These are phyloP conservation scores for Starmerella lactis-condensi DNA, from an alignment of 805 yeast genomes.

Conservation along the genomic window DNA sequence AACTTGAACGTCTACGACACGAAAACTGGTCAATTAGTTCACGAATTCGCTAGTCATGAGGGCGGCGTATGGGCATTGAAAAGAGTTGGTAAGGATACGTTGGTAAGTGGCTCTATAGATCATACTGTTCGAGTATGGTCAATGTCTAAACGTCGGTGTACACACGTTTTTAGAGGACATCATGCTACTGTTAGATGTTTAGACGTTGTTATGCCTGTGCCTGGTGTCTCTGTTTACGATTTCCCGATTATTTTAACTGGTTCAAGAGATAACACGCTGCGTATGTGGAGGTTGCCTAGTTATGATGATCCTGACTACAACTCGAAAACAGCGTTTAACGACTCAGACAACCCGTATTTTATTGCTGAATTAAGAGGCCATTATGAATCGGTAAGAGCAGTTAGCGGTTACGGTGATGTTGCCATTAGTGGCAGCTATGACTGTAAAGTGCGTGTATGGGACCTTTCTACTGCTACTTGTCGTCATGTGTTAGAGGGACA, in stretches of 20 bases:
- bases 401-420: slow-evolving; percentile 67
- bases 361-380: slow-evolving; percentile 58
- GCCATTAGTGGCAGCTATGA: slow-evolving; percentile 85
- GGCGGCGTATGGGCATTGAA: slow-evolving; percentile 99
- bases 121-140: slow-evolving; percentile 91
- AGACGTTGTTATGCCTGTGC: slow-evolving; percentile 55
- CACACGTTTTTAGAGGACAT: slow-evolving; percentile 82
- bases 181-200: slow-evolving; percentile 84
- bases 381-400: slow-evolving; percentile 64
- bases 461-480: slow-evolving; percentile 54
- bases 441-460: slow-evolving; percentile 83
- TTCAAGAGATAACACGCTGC: slow-evolving; percentile 66
- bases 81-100: slow-evolving; percentile 47
- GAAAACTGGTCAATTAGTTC: slow-evolving; percentile 42
- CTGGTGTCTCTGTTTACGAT: slow-evolving; percentile 34
- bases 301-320: slow-evolving; percentile 21
- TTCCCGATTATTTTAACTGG: slow-evolving; percentile 68
- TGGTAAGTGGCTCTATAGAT: slow-evolving; percentile 90
- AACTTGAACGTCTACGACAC: slow-evolving; percentile 68
- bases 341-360: slow-evolving; percentile 35
- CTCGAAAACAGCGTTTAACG: slow-evolving; percentile 6
- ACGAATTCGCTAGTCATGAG: slow-evolving; percentile 65
- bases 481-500: slow-evolving; percentile 65
- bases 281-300: slow-evolving; percentile 65
- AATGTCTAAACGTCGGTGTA: slow-evolving; percentile 62